phyloP scores from a whole-genome alignment of 768 basidiomycete genomes.

The Leccinum obscurum region DNA sequence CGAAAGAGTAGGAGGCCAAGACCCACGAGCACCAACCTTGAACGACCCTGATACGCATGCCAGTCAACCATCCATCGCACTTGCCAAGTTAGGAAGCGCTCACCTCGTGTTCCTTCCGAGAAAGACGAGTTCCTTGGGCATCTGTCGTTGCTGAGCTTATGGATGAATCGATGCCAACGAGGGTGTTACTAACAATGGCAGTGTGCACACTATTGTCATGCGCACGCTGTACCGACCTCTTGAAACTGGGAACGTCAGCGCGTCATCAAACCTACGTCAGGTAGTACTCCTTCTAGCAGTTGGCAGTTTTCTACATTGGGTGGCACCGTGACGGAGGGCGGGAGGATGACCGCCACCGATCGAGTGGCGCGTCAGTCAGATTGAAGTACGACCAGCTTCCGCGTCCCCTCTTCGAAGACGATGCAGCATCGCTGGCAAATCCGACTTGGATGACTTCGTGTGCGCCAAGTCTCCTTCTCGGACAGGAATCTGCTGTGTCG shows the following conservation, averaged over 20 bases:
- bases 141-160: too few relatives aligned
- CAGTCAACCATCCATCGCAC: too few relatives aligned
- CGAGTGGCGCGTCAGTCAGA: conserved; percentile 3
- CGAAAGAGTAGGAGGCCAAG: too few relatives aligned
- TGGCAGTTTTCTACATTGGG: not conserved
- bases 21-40: too few relatives aligned
- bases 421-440: not conserved
- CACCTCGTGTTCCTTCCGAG: too few relatives aligned
- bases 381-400: not conserved
- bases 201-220: not conserved
- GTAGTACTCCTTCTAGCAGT: conserved; percentile 1
- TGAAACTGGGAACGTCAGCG: not conserved
- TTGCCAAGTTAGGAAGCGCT: too few relatives aligned
- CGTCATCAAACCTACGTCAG: not conserved
- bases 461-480: not conserved
- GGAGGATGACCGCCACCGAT: conserved; percentile 6
- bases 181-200: not conserved
- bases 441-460: not conserved
- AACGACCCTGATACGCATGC: too few relatives aligned
- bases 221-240: not conserved
- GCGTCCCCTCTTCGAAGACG: not conserved
- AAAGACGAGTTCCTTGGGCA: too few relatives aligned
- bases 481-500: not conserved
- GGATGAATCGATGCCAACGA: too few relatives aligned
- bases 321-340: not conserved